These are phyloP conservation scores for Ceratocystiopsis brevicomis DNA, from an alignment of 2,329 filamentous ascomycete genomes.

Conservation along the genomic window DNA sequence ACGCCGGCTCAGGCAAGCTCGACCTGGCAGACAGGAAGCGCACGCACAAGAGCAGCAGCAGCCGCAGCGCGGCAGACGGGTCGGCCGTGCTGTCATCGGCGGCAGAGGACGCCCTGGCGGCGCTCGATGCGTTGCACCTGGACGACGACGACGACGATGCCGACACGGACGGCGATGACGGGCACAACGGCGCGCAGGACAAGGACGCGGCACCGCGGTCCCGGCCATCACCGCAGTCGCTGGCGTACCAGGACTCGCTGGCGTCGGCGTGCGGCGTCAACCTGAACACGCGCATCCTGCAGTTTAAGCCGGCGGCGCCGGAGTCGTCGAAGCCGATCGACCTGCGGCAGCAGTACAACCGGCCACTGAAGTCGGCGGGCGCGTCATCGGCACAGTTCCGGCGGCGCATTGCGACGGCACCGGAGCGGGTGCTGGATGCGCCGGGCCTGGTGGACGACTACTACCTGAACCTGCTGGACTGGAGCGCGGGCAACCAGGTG, in stretches of 20 bases:
- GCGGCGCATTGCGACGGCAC: slow-evolving; percentile 80
- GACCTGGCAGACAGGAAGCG: slow-evolving; percentile 50
- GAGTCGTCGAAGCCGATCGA: slow-evolving; percentile 98
- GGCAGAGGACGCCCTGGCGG: slow-evolving; percentile 60
- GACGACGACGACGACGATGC: slow-evolving; percentile 51
- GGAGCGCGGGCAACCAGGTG: slow-evolving; percentile 95
- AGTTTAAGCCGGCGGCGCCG: slow-evolving; percentile 95
- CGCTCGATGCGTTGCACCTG: slow-evolving; percentile 62
- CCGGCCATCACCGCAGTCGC: slow-evolving; percentile 68
- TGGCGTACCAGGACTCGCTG: slow-evolving; percentile 19
- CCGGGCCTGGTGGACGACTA: slow-evolving; percentile 95
- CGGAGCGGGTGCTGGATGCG: slow-evolving; percentile 89
- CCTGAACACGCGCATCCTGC: slow-evolving; percentile 84
- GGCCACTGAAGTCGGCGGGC: slow-evolving; percentile 64
- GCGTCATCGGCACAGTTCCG: slow-evolving; percentile 68
- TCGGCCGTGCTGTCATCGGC: slow-evolving; percentile 62
- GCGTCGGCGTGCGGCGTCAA: slow-evolving; percentile 44
- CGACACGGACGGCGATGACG: slow-evolving; percentile 44
- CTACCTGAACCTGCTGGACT: slow-evolving; percentile 96
- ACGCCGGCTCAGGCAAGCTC: slow-evolving; percentile 66
- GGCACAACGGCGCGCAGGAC: slow-evolving; percentile 50
- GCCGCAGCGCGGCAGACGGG: slow-evolving; percentile 33
- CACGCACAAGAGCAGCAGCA: slow-evolving; percentile 36
- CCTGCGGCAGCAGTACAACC: slow-evolving; percentile 92
- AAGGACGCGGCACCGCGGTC: slow-evolving; percentile 48